Conservation (phyloP, 2,329 filamentous ascomycete species). For the Aureobasidium sp. region DNA sequence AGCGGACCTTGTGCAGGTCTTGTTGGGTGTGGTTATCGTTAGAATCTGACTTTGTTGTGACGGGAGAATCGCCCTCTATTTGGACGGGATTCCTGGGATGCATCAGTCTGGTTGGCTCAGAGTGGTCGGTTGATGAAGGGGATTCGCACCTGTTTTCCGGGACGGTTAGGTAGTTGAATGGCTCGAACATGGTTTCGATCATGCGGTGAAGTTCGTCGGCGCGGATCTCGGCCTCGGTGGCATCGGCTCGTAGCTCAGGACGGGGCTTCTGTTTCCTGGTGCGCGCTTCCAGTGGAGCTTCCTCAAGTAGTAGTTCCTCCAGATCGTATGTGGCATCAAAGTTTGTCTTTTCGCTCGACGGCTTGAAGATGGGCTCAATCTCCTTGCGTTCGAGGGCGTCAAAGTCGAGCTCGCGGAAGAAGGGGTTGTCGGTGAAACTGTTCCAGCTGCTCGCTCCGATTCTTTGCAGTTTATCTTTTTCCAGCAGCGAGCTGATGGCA, state of each 20-base stretch:
- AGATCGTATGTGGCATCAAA: conserved; percentile 98
- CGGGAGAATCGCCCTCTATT: neutral
- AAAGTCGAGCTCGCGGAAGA: conserved; percentile 84
- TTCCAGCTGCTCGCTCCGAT: conserved; percentile 78
- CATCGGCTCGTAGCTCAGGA: conserved; percentile 85
- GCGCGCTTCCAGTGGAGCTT: conserved; percentile 86
- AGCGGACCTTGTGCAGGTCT: conserved; percentile 17
- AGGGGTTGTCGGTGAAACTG: conserved; percentile 78
- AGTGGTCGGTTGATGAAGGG: neutral
- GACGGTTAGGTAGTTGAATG: conserved; percentile 87
- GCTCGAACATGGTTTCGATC: conserved; percentile 89
- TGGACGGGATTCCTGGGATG: conserved; percentile 14
- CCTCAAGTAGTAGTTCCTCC: conserved; percentile 86
- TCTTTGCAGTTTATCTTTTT: conserved; percentile 68
- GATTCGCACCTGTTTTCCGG: conserved; percentile 55
- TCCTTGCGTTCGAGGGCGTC: conserved; percentile 74
- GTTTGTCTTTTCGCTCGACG: conserved; percentile 95
- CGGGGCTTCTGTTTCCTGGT: conserved; percentile 89
- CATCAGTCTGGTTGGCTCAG: neutral
- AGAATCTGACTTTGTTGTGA: neutral
- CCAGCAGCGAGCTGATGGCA: conserved; percentile 75
- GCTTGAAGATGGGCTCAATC: conserved; percentile 83
- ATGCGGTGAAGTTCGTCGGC: conserved; percentile 89
- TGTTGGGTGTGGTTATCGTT: neutral
- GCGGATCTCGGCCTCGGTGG: conserved; percentile 86